phyloP scores from a whole-genome alignment of 2,329 filamentous ascomycete species.

The Aspergillus niger region DNA sequence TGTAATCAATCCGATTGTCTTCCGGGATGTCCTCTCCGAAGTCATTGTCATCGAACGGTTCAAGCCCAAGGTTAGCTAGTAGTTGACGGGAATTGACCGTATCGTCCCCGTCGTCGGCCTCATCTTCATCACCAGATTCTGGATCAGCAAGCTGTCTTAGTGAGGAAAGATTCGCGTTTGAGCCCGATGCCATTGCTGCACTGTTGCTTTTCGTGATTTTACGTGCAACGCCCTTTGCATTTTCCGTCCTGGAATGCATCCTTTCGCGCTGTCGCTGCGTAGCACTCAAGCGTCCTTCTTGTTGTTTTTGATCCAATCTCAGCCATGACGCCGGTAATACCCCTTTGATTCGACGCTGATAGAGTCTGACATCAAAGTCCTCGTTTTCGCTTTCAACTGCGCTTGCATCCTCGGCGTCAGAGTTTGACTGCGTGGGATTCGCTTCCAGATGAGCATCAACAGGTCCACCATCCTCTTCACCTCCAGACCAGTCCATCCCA shows the following conservation, averaged over 20 bases:
- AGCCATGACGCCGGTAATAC: constrained; percentile 54
- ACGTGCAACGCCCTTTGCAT: constrained; percentile 37
- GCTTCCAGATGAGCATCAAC: constrained; percentile 24
- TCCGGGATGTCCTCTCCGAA: constrained; percentile 40
- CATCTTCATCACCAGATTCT: constrained; percentile 34
- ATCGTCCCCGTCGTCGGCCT: constrained; percentile 13
- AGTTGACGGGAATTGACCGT: constrained; percentile 15
- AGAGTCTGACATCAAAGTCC: constrained; percentile 32
- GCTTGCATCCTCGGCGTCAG: constrained; percentile 18
- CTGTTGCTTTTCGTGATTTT: constrained; percentile 32
- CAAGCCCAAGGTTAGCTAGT: constrained; percentile 22
- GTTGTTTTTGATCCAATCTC: constrained; percentile 42
- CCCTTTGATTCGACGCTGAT: constrained; percentile 48
- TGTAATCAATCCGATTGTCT: constrained; percentile 47
- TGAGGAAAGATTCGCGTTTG: constrained; percentile 18
- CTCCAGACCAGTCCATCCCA: constrained; percentile 16
- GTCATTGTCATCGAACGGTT: constrained; percentile 26
- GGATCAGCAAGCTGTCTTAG: constrained; percentile 30
- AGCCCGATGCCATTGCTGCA: constrained; percentile 17
- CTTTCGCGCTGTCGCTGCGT: constrained; percentile 26
- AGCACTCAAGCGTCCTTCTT: constrained; percentile 24
- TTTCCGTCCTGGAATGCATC: constrained; percentile 22
- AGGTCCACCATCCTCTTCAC: constrained; percentile 18
- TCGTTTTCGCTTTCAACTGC: constrained; percentile 14
- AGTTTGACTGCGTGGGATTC: constrained; percentile 19